phyloP scores from a whole-genome alignment of 1,139 yeast species.

The Yarrowia galli region DNA sequence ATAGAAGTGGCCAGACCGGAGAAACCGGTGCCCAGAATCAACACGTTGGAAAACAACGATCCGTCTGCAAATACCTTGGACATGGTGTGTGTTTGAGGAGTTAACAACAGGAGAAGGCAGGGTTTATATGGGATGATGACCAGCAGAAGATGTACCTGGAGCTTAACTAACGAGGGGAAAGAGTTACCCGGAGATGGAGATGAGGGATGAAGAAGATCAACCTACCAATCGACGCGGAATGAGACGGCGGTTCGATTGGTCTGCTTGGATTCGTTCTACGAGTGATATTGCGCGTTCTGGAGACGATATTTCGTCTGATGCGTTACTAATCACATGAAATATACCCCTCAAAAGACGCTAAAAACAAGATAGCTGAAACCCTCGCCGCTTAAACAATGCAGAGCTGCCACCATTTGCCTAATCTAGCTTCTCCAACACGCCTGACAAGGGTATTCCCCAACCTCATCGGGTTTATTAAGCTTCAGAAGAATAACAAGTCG shows the following conservation, averaged over 20 bases:
- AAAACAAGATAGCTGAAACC: not conserved
- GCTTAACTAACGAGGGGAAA: conserved; percentile 5
- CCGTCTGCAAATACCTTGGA: conserved; percentile 33
- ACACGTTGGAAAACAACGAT: conserved; percentile 25
- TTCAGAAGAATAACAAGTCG: not conserved
- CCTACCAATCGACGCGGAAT: not conserved
- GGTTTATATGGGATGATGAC: conserved; percentile 11
- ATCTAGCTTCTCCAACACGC: no score
- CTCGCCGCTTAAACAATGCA: not conserved
- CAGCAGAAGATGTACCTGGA: not conserved
- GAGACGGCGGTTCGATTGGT: not conserved
- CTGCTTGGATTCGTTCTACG: not conserved
- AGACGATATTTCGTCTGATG: not conserved
- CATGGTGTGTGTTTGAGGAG: not conserved
- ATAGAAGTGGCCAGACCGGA: conserved; percentile 36
- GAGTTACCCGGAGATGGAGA: conserved; percentile 1
- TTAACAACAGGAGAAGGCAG: not conserved
- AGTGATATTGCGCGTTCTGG: not conserved
- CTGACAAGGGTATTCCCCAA: conserved; percentile 1
- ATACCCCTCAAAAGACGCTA: not conserved
- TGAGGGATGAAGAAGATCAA: not conserved
- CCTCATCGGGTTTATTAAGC: conserved; percentile 6
- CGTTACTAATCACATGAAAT: conserved; percentile 8
- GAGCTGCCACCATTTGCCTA: not conserved
- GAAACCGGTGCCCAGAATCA: conserved; percentile 31